These are phyloP conservation scores for Salix brachista DNA, from an alignment of 345 rosid species.

Conservation along the genomic window DNA sequence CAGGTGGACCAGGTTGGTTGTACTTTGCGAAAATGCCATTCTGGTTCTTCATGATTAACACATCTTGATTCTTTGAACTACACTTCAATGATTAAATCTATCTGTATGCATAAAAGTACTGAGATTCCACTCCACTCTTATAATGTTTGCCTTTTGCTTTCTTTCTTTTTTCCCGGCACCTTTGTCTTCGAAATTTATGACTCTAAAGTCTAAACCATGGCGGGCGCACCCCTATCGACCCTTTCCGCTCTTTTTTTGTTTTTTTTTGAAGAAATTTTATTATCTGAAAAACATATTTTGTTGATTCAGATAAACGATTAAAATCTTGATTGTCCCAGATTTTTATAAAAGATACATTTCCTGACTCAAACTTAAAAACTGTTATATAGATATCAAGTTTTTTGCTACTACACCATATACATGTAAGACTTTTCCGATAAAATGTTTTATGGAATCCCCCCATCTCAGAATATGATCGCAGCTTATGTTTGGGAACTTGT, in stretches of 20 bases:
- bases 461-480: slow-evolving; percentile 1
- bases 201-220: slow-evolving; percentile 16
- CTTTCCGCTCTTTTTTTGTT: too few species aligned
- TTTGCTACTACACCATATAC: fast-evolving
- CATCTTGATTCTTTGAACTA: slow-evolving; percentile 34
- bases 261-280: too few species aligned
- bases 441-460: slow-evolving; percentile 3
- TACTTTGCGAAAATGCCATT: slow-evolving; percentile 29
- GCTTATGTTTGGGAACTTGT: background rate
- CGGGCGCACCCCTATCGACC: background rate
- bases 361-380: fast-evolving
- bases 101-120: slow-evolving; percentile 10
- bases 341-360: fast-evolving
- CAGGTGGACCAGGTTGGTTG: slow-evolving; percentile 34
- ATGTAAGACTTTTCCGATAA: background rate
- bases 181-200: slow-evolving; percentile 5
- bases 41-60: slow-evolving; percentile 28
- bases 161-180: background rate
- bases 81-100: slow-evolving; percentile 27
- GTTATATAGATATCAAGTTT: fast-evolving
- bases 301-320: fast-evolving
- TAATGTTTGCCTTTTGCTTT: slow-evolving; percentile 19
- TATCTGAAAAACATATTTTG: too few species aligned
- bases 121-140: slow-evolving; percentile 9
- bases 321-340: fast-evolving